phyloP scores from a whole-genome alignment of 768 basidiomycete species.

The Dioszegia hungarica region DNA sequence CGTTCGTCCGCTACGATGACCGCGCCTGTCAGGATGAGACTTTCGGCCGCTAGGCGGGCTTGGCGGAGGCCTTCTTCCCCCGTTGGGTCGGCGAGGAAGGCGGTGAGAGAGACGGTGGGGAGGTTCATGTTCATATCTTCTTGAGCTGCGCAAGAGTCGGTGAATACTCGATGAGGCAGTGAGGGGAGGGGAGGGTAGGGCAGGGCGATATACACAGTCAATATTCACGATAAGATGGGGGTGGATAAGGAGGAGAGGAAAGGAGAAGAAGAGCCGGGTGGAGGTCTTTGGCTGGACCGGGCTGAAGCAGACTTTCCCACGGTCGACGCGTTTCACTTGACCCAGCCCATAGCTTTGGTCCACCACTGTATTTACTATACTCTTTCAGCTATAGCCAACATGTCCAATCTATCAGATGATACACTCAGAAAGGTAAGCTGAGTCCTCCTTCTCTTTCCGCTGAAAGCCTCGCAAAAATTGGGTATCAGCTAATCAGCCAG shows the following conservation, averaged over 20 bases:
- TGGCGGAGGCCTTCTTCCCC: slow-evolving; percentile 13
- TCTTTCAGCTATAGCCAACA: slow-evolving; percentile 28
- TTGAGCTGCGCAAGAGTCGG: no score
- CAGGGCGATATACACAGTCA: no score
- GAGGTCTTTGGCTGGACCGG: background rate
- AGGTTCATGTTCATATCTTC: slow-evolving; percentile 3
- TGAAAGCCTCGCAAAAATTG: background rate
- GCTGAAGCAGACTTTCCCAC: background rate
- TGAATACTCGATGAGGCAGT: background rate
- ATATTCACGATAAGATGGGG: no score
- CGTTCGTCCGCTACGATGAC: slow-evolving; percentile 79
- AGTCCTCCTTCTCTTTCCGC: background rate
- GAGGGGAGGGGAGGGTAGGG: no score
- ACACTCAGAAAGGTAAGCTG: slow-evolving; percentile 67
- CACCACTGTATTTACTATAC: background rate
- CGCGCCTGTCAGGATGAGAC: slow-evolving; percentile 78
- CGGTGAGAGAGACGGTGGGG: slow-evolving; percentile 33
- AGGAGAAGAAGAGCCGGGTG: background rate
- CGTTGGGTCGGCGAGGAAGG: slow-evolving; percentile 29
- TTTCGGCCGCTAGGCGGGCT: slow-evolving; percentile 65
- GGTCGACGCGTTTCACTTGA: background rate
- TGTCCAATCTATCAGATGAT: slow-evolving; percentile 68
- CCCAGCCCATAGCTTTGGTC: background rate
- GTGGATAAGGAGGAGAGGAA: background rate
- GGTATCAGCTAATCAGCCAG: slow-evolving; percentile 53